These are phyloP conservation scores for Penicillium goetzii DNA, from an alignment of 495 filamentous ascomycete species.

Conservation along the genomic window DNA sequence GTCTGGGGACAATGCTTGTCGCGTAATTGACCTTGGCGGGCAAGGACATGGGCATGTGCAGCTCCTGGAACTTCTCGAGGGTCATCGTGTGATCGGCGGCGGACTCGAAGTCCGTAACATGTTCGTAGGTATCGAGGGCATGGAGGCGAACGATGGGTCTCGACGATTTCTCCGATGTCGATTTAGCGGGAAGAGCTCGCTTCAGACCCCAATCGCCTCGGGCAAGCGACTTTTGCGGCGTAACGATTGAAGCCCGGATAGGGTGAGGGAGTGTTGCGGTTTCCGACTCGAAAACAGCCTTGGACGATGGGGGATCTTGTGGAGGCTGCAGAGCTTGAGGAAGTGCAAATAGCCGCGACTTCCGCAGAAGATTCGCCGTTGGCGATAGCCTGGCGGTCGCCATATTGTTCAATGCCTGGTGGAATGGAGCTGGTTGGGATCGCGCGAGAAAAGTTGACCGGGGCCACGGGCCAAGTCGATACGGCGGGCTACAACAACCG, in stretches of 20 bases:
- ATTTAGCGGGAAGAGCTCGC: slow-evolving; percentile 73
- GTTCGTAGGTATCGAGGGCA: slow-evolving; percentile 82
- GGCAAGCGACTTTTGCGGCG: slow-evolving; percentile 70
- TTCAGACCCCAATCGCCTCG: slow-evolving; percentile 96
- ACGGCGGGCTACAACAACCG: slow-evolving; percentile 24
- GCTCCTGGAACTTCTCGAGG: slow-evolving; percentile 84
- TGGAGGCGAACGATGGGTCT: slow-evolving; percentile 71
- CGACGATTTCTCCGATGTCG: slow-evolving; percentile 67
- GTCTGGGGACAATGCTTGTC: slow-evolving; percentile 37
- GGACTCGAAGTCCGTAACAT: slow-evolving; percentile 88
- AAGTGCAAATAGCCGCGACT: slow-evolving; percentile 67
- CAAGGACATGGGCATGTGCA: slow-evolving; percentile 66
- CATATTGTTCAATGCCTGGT: slow-evolving; percentile 46
- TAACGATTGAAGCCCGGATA: slow-evolving; percentile 83
- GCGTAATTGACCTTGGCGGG: slow-evolving; percentile 39
- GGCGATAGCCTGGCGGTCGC: slow-evolving; percentile 57
- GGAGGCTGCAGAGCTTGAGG: slow-evolving; percentile 58
- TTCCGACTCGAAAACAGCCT: slow-evolving; percentile 53
- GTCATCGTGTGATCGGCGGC: slow-evolving; percentile 81
- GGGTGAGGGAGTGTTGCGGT: slow-evolving; percentile 78
- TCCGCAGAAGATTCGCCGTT: slow-evolving; percentile 65
- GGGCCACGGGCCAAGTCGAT: slow-evolving; percentile 25
- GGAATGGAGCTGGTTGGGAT: slow-evolving; percentile 23
- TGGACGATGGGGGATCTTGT: slow-evolving; percentile 44
- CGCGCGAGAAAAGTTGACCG: slow-evolving; percentile 45